phyloP scores from a whole-genome alignment of 106 monocot genomes.

The Dendrobium officinale region DNA sequence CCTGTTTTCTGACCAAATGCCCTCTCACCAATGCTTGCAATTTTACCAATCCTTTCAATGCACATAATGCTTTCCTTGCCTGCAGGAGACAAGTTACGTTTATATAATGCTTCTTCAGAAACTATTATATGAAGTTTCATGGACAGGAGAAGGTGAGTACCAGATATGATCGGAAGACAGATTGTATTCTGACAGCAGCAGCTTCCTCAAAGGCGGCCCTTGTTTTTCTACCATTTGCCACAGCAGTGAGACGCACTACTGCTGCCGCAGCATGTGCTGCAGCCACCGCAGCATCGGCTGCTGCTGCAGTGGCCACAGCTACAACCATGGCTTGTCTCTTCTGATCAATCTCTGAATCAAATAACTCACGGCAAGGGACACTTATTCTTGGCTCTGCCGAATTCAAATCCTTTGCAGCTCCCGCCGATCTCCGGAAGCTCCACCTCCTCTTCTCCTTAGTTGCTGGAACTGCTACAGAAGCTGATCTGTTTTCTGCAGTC shows the following conservation, averaged over 20 bases:
- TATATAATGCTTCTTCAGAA: neutral
- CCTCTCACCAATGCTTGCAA: conserved; percentile 72
- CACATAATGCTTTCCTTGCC: conserved; percentile 69
- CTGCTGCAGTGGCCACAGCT: conserved; percentile 40
- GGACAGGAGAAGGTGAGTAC: conserved; percentile 21
- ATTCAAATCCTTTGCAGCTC: conserved; percentile 13
- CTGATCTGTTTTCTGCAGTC: neutral
- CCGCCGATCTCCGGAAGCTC: conserved; percentile 41
- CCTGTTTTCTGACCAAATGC: conserved; percentile 54
- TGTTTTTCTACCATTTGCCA: neutral
- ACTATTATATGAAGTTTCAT: neutral
- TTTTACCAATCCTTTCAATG: conserved; percentile 59
- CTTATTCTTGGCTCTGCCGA: neutral
- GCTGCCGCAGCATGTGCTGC: conserved; percentile 51
- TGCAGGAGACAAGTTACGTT: conserved; percentile 13
- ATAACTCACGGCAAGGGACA: conserved; percentile 1
- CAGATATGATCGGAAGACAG: conserved; percentile 51
- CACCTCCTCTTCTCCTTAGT: conserved; percentile 57
- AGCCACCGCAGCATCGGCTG: conserved; percentile 42
- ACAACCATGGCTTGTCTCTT: conserved; percentile 31
- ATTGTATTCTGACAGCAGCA: conserved; percentile 54
- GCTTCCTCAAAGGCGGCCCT: conserved; percentile 17
- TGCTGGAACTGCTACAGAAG: neutral
- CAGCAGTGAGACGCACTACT: conserved; percentile 26
- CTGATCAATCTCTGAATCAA: conserved; percentile 18